Evolutionary conservation across 345 rosid species (phyloP), one percentile per base, ranked within the genome.

Genomic region (Gossypium anomalum): DNA sequence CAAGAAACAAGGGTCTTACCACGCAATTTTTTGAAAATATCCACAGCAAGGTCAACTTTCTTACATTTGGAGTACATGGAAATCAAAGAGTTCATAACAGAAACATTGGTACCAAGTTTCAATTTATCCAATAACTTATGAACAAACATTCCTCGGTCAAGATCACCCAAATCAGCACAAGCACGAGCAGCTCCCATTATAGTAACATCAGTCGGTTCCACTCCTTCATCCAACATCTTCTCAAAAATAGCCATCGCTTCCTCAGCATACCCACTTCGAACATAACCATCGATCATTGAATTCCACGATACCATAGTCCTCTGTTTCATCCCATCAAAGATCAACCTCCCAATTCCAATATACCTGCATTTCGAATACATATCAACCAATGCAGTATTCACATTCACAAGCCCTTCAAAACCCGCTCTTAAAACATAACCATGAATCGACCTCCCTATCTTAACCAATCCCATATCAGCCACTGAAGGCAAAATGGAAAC

Each of bases 271-370:
- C 87, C 97, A 70, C 84, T 75, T 80, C 87, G 88, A 52, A 88
- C 92, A 83, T 89, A 94, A 4, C 91, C 94, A 62, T 88, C 88
- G 70, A 94, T 88, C 97, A 94, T 85, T 1, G 98, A 90, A 81
- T 94, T 94, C 98, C 98, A 93, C 0, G 92, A 86, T 63, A 89
- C 98, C 58, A 85, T 87, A 71, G 85, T 89, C 82, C 75, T 84
- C 4, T 73, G 74, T 25, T 78, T 77, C 88, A 91, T 86, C 69
- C 82, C 75, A 79, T 90, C 86, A 67, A 93, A 93, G 57, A 92
- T 72, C 68, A 72, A 71, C 38, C 88, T 70, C 67, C 97, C 92
- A 77, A 70, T 79, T 34, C 68, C 71, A 68, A 91, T 77, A 67
- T 69, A 71, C 70, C 89, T 87, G 73, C 97, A 92, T 75, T 92